Evolutionary conservation across 163 green algal species (phyloP), one percentile per base, ranked within the genome.

Genomic region (Chlorella variabilis): DNA sequence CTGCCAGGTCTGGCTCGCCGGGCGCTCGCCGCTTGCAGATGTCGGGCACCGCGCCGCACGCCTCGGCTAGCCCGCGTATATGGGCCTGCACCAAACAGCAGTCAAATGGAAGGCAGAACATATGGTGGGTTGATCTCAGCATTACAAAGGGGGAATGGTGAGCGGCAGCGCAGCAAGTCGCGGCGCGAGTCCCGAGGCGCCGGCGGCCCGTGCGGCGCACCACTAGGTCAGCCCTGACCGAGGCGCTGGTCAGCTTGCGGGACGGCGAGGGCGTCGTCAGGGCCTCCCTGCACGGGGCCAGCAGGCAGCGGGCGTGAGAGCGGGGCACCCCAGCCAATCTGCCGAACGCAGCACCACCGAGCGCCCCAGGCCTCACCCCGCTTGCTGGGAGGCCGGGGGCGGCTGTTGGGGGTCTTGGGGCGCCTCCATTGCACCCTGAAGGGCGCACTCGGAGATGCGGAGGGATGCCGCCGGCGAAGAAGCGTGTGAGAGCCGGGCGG

Each of bases 11-110:
- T 17, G 80, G 66, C 39, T 65, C 80, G 23, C 80, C 74, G 4
- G 61, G 41, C 3, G 5, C 58, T 29, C 80, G 80, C 8, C 77
- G 82, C 31, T 80, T 82, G 56, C 58, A 87, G 21, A 87, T 87
- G 29, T 83, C 82, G 6, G 82, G 82, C 49, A 77, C 31, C 1
- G 59, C 59, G 21, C 34, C 69, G n/a, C 71, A 83, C 18, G 33
- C 31, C 48, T 82, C 49, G 17, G 59, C 65, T 21, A 81, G 63
- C 2, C 66, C 67, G 5, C 54, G 67, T 3, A 83, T 70, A 4
- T 77, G 61, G 9, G 42, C 49, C 74, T 86, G 82, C 59, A 38
- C 8, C 13, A n/a, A 51, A 51, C 13, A 13, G 42, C 42, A 20
- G 9, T 51, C 42, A 51, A 13, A 8, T 51, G 42, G 13, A 59